Evolutionary conservation across 2,329 filamentous ascomycete genomes (phyloP).

Genomic region (Colletotrichum neosansevieriae): DNA sequence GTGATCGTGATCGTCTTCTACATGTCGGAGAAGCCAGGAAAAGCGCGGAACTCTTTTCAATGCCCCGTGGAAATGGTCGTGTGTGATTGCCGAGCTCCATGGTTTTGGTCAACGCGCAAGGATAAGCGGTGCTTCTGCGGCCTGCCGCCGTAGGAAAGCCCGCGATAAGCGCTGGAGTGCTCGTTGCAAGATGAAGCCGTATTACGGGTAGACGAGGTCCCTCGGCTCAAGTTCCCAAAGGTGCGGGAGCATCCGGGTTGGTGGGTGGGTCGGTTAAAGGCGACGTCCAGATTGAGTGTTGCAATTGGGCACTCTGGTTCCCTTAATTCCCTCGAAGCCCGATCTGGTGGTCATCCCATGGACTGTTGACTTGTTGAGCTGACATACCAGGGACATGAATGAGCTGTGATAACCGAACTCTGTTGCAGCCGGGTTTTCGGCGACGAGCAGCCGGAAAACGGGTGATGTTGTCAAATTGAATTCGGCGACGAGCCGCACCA

Average conservation of each 20-base stretch:
- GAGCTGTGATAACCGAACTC: constrained; percentile 18
- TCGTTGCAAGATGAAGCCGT: constrained; percentile 5
- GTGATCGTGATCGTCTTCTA: too few species aligned
- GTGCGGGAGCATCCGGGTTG: constrained; percentile 33
- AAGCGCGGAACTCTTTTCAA: background rate
- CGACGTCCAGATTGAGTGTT: constrained; percentile 5
- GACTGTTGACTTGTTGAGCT: background rate
- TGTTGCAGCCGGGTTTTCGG: constrained; percentile 21
- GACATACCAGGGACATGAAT: background rate
- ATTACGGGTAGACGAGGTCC: constrained; percentile 4
- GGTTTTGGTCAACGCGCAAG: background rate
- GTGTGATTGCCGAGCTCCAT: constrained; percentile 10
- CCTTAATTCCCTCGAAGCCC: background rate
- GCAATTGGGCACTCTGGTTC: background rate
- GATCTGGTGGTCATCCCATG: constrained; percentile 7
- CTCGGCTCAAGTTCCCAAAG: constrained; percentile 16
- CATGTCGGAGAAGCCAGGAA: background rate
- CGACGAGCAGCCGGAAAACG: constrained; percentile 34
- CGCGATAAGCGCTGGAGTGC: background rate
- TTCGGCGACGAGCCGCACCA: constrained; percentile 20
- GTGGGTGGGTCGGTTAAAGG: constrained; percentile 10
- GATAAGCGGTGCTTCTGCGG: constrained; percentile 1
- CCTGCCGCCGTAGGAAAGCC: constrained; percentile 14
- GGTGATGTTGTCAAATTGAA: constrained; percentile 13
- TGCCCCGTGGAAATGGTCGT: constrained; percentile 4